Evolutionary conservation across 768 basidiomycete species (phyloP).

Genomic region (Lentinula guzmanii): DNA sequence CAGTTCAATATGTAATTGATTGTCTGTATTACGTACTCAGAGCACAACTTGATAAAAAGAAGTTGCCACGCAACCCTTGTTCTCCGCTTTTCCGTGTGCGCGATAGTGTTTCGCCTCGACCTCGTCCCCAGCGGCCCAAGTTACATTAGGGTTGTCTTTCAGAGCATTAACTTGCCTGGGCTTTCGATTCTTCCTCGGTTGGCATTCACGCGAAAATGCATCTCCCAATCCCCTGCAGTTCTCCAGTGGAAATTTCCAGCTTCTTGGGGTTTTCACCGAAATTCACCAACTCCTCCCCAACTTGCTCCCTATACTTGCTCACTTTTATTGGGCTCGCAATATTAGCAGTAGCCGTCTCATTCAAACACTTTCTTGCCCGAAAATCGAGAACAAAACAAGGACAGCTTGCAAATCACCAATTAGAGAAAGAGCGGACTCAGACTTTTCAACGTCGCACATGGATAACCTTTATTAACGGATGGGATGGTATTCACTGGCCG

Average conservation of each 20-base stretch:
- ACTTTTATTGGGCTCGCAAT: background rate
- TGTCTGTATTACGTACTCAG: background rate
- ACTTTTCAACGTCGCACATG: background rate
- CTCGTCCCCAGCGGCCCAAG: constrained; percentile 1
- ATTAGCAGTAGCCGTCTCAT: background rate
- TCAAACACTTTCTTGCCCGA: background rate
- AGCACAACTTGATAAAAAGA: background rate
- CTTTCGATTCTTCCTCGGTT: constrained; percentile 15
- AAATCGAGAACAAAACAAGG: background rate
- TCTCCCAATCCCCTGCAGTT: constrained; percentile 1
- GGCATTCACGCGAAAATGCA: background rate
- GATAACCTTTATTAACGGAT: background rate
- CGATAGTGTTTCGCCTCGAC: background rate
- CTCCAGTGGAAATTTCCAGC: background rate
- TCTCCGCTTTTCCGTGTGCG: background rate
- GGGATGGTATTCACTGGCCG: background rate
- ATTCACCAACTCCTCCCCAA: background rate
- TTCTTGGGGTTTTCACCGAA: constrained; percentile 1
- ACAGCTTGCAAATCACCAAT: background rate
- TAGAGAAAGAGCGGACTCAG: background rate
- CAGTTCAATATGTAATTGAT: background rate
- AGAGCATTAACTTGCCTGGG: constrained; percentile 13
- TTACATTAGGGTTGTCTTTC: background rate
- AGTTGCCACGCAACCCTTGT: background rate
- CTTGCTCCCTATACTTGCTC: background rate